Conservation (phyloP, 2,329 filamentous ascomycete genomes). For the Bipolaris victoriae region DNA sequence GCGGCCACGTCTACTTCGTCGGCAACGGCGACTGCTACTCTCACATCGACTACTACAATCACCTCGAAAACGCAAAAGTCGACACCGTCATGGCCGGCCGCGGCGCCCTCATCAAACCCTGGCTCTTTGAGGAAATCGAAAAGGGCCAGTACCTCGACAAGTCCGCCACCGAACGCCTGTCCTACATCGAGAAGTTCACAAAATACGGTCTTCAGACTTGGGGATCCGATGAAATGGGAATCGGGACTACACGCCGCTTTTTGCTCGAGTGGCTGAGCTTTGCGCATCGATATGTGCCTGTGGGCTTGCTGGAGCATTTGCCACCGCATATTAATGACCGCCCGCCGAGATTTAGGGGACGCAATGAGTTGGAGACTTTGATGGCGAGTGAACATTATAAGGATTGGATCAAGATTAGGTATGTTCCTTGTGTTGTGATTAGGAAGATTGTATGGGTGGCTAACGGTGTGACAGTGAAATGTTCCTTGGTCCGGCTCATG, state of each 20-base stretch:
- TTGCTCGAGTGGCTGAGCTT: slow-evolving; percentile 96
- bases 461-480: slow-evolving; percentile 72
- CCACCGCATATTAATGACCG: slow-evolving; percentile 89
- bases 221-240: slow-evolving; percentile 93
- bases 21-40: slow-evolving; percentile 98
- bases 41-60: slow-evolving; percentile 81
- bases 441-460: not conserved
- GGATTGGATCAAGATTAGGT: slow-evolving; percentile 99
- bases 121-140: slow-evolving; percentile 97
- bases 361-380: slow-evolving; percentile 92
- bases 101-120: slow-evolving; percentile 94
- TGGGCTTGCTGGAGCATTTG: slow-evolving; percentile 85
- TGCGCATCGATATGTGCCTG: slow-evolving; percentile 85
- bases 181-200: slow-evolving; percentile 86
- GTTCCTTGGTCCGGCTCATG: slow-evolving; percentile 91
- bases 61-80: slow-evolving; percentile 77
- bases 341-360: slow-evolving; percentile 80
- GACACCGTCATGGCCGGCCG: slow-evolving; percentile 98
- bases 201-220: slow-evolving; percentile 91
- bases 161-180: slow-evolving; percentile 82
- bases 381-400: slow-evolving; percentile 89
- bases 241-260: slow-evolving; percentile 90
- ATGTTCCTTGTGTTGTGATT: slow-evolving; percentile 37
- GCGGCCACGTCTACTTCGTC: slow-evolving; percentile 82
- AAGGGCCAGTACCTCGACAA: slow-evolving; percentile 95